Percentiles rank a stretch among this genome's conserved stretches.
phyloP scores from a whole-genome alignment of 768 basidiomycete genomes.

The Russula ochroleuca region DNA sequence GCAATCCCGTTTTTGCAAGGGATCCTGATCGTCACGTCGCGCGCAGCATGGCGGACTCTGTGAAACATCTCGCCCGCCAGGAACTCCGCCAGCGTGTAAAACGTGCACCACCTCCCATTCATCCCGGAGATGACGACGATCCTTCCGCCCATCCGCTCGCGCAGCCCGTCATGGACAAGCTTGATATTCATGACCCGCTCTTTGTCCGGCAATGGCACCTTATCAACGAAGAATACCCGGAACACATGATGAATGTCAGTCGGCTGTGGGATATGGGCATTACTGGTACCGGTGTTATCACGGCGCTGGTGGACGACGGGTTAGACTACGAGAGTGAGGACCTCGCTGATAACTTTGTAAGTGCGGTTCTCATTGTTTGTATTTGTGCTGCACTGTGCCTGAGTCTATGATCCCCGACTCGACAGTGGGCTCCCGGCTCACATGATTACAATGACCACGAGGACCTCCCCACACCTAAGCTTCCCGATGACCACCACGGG shows the following conservation, averaged over 20 bases:
- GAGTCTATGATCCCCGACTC: background rate
- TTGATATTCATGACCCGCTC: slow-evolving; percentile 76
- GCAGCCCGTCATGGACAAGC: slow-evolving; percentile 48
- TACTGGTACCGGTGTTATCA: slow-evolving; percentile 80
- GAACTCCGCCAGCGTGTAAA: slow-evolving; percentile 63
- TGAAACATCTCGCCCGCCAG: slow-evolving; percentile 61
- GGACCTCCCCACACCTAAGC: slow-evolving; percentile 77
- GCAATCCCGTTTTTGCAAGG: slow-evolving; percentile 40
- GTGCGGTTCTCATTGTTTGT: slow-evolving; percentile 33
- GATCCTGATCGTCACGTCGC: slow-evolving; percentile 37
- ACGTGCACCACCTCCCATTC: slow-evolving; percentile 63
- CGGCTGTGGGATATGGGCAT: slow-evolving; percentile 87
- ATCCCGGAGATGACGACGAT: slow-evolving; percentile 30
- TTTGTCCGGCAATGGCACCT: slow-evolving; percentile 92
- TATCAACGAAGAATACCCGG: slow-evolving; percentile 77
- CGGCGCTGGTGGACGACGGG: slow-evolving; percentile 93
- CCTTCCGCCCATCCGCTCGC: slow-evolving; percentile 37
- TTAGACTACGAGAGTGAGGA: slow-evolving; percentile 87
- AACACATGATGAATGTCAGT: slow-evolving; percentile 91
- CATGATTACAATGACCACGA: slow-evolving; percentile 97
- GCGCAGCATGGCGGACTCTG: slow-evolving; percentile 48
- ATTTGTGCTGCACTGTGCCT: background rate
- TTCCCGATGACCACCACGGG: slow-evolving; percentile 92
- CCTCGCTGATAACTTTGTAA: slow-evolving; percentile 85
- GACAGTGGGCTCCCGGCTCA: slow-evolving; percentile 78